phyloP scores from a whole-genome alignment of 169 alveolate species.

The Plasmodium fragile region DNA sequence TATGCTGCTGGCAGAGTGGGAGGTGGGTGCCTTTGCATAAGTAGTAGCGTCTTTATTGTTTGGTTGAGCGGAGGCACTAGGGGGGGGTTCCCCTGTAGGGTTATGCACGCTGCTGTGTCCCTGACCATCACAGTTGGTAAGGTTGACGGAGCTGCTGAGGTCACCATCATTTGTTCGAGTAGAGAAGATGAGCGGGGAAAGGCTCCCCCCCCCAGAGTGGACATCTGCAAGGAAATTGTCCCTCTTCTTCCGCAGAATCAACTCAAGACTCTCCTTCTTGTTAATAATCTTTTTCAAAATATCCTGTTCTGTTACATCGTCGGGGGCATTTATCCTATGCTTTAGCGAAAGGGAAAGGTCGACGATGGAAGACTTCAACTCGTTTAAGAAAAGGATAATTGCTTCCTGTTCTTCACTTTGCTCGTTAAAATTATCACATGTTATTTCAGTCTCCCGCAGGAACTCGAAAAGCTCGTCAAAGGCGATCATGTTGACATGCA shows the following conservation, averaged over 20 bases:
- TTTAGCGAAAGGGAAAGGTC: conserved; percentile 33
- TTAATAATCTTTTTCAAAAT: conserved; percentile 53
- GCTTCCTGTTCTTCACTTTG: conserved; percentile 34
- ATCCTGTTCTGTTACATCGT: conserved; percentile 17
- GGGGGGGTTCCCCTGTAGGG: not conserved
- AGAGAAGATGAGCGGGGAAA: not conserved
- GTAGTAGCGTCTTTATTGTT: not conserved
- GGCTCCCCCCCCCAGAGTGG: not conserved
- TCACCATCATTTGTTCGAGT: not conserved
- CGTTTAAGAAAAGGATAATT: conserved; percentile 28
- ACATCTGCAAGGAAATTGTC: not conserved
- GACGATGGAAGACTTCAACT: conserved; percentile 23
- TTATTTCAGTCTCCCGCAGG: conserved; percentile 40
- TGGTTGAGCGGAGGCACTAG: not conserved
- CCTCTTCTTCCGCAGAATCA: conserved; percentile 10
- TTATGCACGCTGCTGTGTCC: not conserved
- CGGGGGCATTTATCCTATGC: conserved; percentile 9
- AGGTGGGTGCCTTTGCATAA: not conserved
- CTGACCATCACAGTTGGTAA: not conserved
- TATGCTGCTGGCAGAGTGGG: not conserved
- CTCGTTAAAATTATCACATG: conserved; percentile 61
- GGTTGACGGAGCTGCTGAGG: not conserved
- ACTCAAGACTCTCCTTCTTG: conserved; percentile 32
- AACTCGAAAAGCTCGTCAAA: conserved; percentile 66
- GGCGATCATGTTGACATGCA: conserved; percentile 4